phyloP scores from a whole-genome alignment of 2,329 filamentous ascomycete species.

The Ceratocystiopsis brevicomis region DNA sequence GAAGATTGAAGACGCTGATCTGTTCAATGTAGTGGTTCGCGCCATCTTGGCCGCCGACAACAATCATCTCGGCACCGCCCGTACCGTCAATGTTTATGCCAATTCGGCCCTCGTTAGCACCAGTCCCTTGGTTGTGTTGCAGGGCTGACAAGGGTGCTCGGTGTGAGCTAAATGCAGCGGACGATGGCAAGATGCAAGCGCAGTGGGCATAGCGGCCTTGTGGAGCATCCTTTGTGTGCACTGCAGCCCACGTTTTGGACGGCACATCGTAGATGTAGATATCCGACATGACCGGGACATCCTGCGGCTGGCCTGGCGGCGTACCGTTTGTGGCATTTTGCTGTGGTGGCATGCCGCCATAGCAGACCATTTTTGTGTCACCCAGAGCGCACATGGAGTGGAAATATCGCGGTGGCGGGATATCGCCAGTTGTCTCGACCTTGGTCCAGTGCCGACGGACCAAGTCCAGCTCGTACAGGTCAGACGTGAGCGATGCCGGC shows the following conservation, averaged over 20 bases:
- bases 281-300: conserved; percentile 94
- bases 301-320: conserved; percentile 50
- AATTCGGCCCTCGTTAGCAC: conserved; percentile 72
- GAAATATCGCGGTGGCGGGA: conserved; percentile 85
- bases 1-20: conserved; percentile 92
- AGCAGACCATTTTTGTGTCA: conserved; percentile 92
- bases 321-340: conserved; percentile 27
- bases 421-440: conserved; percentile 62
- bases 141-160: conserved; percentile 71
- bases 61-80: conserved; percentile 90
- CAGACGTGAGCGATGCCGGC: conserved; percentile 63
- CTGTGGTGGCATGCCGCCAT: conserved; percentile 89
- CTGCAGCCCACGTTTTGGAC: conserved; percentile 66
- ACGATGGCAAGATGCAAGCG: conserved; percentile 76
- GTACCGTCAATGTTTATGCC: conserved; percentile 78
- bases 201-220: conserved; percentile 95
- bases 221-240: conserved; percentile 62
- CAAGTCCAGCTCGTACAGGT: conserved; percentile 85
- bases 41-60: conserved; percentile 90
- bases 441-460: conserved; percentile 87
- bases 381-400: conserved; percentile 89
- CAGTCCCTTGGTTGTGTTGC: conserved; percentile 68
- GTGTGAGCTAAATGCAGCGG: conserved; percentile 68
- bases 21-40: conserved; percentile 99
- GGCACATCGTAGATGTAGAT: conserved; percentile 87